Percentiles rank a stretch among this genome's conserved stretches.
These are phyloP conservation scores for Babesia divergens DNA, from an alignment of 169 alveolate genomes.

Conservation along the genomic window DNA sequence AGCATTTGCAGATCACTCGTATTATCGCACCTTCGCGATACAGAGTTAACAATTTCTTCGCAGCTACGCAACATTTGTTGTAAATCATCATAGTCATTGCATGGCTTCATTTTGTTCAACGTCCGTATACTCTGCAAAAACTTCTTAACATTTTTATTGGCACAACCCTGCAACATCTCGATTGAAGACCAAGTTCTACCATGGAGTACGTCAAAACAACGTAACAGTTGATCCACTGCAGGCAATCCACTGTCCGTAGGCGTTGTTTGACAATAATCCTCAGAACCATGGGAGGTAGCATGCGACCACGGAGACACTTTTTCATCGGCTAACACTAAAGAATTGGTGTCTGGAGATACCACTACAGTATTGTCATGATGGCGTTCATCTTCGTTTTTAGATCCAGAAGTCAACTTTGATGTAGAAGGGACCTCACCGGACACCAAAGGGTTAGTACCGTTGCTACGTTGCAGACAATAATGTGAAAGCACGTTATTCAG, in stretches of 20 bases:
- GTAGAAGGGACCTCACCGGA: too few relatives aligned
- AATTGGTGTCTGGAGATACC: too few relatives aligned
- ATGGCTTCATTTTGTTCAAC: not conserved
- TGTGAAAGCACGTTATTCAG: not conserved
- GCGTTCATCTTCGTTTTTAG: too few relatives aligned
- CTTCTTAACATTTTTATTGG: not conserved
- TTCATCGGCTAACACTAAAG: too few relatives aligned
- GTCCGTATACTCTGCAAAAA: not conserved
- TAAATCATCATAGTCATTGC: not conserved
- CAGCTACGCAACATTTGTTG: not conserved
- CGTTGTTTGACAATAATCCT: too few relatives aligned
- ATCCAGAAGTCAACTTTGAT: too few relatives aligned
- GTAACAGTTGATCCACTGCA: not conserved
- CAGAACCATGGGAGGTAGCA: too few relatives aligned
- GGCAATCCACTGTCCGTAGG: too few relatives aligned
- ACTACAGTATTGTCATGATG: too few relatives aligned
- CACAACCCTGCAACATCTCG: not conserved
- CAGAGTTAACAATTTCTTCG: constrained; percentile 29
- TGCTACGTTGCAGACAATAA: not conserved
- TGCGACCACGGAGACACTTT: too few relatives aligned
- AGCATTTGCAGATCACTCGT: constrained; percentile 1
- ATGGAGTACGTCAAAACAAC: not conserved
- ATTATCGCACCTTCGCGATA: constrained; percentile 25
- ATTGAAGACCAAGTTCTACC: not conserved
- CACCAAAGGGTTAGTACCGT: not conserved